Conservation (phyloP, 495 filamentous ascomycete genomes). For the Lasiosphaeria hispida region DNA sequence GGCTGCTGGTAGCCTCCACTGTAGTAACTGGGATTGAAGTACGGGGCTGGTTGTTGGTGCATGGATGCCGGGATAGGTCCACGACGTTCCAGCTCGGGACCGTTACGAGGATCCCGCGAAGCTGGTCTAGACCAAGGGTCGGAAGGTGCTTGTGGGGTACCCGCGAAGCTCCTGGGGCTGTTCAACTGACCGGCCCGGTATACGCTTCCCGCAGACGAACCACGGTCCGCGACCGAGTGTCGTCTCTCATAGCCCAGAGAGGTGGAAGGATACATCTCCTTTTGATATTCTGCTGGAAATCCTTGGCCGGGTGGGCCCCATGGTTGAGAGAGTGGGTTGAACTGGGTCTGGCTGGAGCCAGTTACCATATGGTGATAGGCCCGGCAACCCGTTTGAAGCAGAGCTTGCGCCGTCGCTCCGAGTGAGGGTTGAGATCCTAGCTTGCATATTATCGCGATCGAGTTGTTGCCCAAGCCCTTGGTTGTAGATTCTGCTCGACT, state of each 20-base stretch:
- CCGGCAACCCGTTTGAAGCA: slow-evolving; percentile 4
- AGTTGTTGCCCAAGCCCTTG: slow-evolving; percentile 10
- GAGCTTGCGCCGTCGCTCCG: slow-evolving; percentile 10
- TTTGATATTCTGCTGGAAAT: slow-evolving; percentile 7
- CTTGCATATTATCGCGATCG: slow-evolving; percentile 16
- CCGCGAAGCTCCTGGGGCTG: slow-evolving; percentile 56
- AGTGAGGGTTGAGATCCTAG: slow-evolving; percentile 6
- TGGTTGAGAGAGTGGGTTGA: slow-evolving; percentile 36
- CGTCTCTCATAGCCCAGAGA: slow-evolving; percentile 14
- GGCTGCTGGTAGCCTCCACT: background rate
- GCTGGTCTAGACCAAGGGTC: slow-evolving; percentile 39
- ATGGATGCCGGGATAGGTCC: slow-evolving; percentile 27
- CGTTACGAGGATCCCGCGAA: slow-evolving; percentile 35
- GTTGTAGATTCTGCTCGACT: slow-evolving; percentile 10
- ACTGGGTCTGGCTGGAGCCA: slow-evolving; percentile 28
- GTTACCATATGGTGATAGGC: slow-evolving; percentile 11
- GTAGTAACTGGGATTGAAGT: slow-evolving; percentile 15
- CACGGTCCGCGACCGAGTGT: slow-evolving; percentile 24
- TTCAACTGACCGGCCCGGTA: slow-evolving; percentile 51
- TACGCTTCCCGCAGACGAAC: slow-evolving; percentile 55
- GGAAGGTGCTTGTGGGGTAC: slow-evolving; percentile 44
- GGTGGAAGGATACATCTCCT: slow-evolving; percentile 15
- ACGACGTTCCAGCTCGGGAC: slow-evolving; percentile 33
- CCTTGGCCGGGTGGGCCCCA: slow-evolving; percentile 32
- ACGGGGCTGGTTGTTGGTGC: slow-evolving; percentile 20